Evolutionary conservation across 2,329 filamentous ascomycete species (phyloP).

Genomic region (Berkeleyomyces basicola): DNA sequence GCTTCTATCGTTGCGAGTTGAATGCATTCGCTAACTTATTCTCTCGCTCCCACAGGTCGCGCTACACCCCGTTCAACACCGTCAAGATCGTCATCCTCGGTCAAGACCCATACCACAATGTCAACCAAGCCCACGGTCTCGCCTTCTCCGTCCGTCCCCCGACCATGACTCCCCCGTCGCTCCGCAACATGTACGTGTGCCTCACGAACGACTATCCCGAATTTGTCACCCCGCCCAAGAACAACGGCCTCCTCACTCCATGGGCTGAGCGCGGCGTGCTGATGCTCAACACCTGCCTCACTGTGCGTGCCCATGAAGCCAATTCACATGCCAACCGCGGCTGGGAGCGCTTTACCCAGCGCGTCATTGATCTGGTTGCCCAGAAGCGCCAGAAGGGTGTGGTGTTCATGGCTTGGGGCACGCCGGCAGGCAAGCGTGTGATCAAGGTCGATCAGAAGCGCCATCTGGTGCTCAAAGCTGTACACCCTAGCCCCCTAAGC

Average conservation of each 20-base stretch:
- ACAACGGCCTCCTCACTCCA: conserved; percentile 67
- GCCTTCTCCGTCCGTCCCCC: conserved; percentile 90
- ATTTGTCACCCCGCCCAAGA: conserved; percentile 60
- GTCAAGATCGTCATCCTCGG: conserved; percentile 90
- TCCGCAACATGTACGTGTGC: conserved; percentile 84
- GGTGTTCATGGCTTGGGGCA: conserved; percentile 91
- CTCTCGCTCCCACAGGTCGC: conserved; percentile 48
- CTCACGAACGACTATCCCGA: conserved; percentile 76
- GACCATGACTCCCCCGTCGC: conserved; percentile 71
- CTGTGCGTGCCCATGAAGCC: conserved; percentile 75
- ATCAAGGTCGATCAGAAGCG: conserved; percentile 51
- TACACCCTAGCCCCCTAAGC: conserved; percentile 87
- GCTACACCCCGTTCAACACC: conserved; percentile 71
- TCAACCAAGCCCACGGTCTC: conserved; percentile 88
- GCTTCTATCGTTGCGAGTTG: background rate
- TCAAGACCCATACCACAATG: conserved; percentile 93
- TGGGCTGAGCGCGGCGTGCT: conserved; percentile 92
- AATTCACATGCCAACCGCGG: conserved; percentile 74
- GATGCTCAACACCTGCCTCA: conserved; percentile 87
- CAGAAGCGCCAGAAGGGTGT: conserved; percentile 63
- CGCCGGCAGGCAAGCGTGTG: conserved; percentile 65
- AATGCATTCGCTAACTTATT: conserved; percentile 14
- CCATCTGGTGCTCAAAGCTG: conserved; percentile 71
- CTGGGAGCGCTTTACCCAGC: conserved; percentile 89
- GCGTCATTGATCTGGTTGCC: conserved; percentile 73